Base-by-base conservation (phyloP, 768 basidiomycete species). In the Lentinula lateritia region DNA sequence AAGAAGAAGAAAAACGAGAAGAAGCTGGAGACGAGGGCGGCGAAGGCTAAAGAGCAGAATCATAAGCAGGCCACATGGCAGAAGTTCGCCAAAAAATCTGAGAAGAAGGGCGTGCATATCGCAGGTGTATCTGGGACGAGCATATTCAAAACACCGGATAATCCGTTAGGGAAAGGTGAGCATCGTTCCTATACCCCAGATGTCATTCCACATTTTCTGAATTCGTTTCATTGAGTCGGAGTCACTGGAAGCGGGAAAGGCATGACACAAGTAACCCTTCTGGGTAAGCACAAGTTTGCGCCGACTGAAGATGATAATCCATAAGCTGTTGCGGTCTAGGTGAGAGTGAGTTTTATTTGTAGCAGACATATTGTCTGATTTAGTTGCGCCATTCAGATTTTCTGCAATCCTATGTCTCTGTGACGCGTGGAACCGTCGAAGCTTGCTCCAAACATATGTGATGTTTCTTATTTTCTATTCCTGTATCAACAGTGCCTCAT, bases 1-100 rank as follows among this genome's bases (percentile, higher is more conserved):
- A 95, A 93, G 84, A 92, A 92, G 82, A 94, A 94, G 80, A 93
- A 93, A 79, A 95, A 93, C 69, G 93, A 95, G 80, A 94, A 94
- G 80, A 95, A 95, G 74, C 66, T 92, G 45, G 93, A 95, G 77
- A 82, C 77, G 16, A 86, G 83, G 68, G 92, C 92, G 39, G 83
- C 85, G 8, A 95, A 95, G 74, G 90, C 92, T 9, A 92, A 93
- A 73, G 93, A 95, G 70, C 93, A 95, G 76, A 80, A 76, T 36
- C 79, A 78, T 64, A 93, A 93, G 75, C 92, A 95, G 75, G 84
- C 84, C 62, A 87, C 86, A 50, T 96, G 93, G 93, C 92, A 95
- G 76, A 92, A 92, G 76, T 96, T 96, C 77, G 87, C 93, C 20
- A 96, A 95, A 79, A 96, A 96, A 77, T 85, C 87, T 34, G 91